Conservation (phyloP, 176 grass and related monocot species). For the Musa itinerans region DNA sequence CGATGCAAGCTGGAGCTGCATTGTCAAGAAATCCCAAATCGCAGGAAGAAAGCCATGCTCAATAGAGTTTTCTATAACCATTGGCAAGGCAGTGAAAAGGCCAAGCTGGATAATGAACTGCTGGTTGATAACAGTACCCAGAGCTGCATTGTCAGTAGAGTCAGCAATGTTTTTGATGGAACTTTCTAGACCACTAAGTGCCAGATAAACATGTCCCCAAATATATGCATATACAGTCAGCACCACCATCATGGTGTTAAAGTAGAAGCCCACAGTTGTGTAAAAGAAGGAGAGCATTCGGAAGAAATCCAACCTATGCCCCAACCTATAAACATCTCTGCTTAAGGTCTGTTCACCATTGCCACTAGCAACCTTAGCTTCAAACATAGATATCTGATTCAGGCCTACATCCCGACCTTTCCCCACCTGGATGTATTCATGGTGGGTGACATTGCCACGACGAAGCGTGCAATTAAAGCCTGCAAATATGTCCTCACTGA, state of each 20-base stretch:
- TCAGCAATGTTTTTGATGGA: slow-evolving; percentile 48
- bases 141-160: slow-evolving; percentile 65
- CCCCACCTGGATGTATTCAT: slow-evolving; percentile 91
- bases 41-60: slow-evolving; percentile 85
- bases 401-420: slow-evolving; percentile 92
- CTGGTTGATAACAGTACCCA: slow-evolving; percentile 83
- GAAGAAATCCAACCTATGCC: slow-evolving; percentile 89
- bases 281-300: slow-evolving; percentile 96
- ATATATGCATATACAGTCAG: slow-evolving; percentile 89
- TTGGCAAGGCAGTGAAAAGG: slow-evolving; percentile 86
- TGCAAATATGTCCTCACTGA: slow-evolving; percentile 94
- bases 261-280: slow-evolving; percentile 90
- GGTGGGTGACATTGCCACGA: slow-evolving; percentile 87
- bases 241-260: slow-evolving; percentile 97
- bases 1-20: slow-evolving; percentile 87
- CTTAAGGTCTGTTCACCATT: slow-evolving; percentile 94
- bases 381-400: slow-evolving; percentile 89
- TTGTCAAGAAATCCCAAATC: slow-evolving; percentile 91
- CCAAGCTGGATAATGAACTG: slow-evolving; percentile 95
- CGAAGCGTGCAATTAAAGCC: slow-evolving; percentile 96
- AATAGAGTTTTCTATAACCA: slow-evolving; percentile 91
- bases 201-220: slow-evolving; percentile 93
- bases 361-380: slow-evolving; percentile 87
- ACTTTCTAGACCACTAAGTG: slow-evolving; percentile 79
- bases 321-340: slow-evolving; percentile 83